phyloP scores from a whole-genome alignment of 257 asterid species.

The Petunia secreta region DNA sequence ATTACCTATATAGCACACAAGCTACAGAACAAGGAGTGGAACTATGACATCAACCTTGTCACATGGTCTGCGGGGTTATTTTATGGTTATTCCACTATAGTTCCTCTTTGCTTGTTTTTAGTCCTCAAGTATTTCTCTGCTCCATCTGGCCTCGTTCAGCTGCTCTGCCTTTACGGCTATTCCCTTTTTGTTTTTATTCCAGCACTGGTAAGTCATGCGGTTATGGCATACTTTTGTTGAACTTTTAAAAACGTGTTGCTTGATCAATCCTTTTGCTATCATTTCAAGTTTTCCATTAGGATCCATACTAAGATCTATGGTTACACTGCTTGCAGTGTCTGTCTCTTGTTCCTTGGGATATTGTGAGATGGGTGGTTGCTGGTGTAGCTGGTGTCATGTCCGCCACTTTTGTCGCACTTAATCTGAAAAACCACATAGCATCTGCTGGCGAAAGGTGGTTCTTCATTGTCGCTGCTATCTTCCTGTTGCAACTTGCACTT shows the following conservation, averaged over 20 bases:
- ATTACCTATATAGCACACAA: constrained; percentile 89
- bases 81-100: constrained; percentile 86
- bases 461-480: constrained; percentile 84
- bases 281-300: background rate
- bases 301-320: constrained; percentile 18
- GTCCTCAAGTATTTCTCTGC: constrained; percentile 97
- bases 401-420: constrained; percentile 88
- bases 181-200: constrained; percentile 95
- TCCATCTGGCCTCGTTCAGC: constrained; percentile 85
- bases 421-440: constrained; percentile 79
- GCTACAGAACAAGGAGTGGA: constrained; percentile 79
- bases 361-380: constrained; percentile 88
- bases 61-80: constrained; percentile 97
- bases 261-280: background rate
- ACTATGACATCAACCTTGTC: constrained; percentile 82
- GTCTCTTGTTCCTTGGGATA: constrained; percentile 78
- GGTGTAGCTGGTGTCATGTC: constrained; percentile 96
- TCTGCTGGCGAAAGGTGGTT: constrained; percentile 99
- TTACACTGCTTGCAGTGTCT: constrained; percentile 68
- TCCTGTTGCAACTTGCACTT: constrained; percentile 94
- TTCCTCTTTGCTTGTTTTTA: constrained; percentile 75
- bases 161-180: constrained; percentile 93
- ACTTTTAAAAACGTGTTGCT: background rate
- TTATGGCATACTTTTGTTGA: background rate
- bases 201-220: constrained; percentile 71